These are phyloP conservation scores for Clitocybe nebularis DNA, from an alignment of 1,284 basidiomycete genomes.

Conservation along the genomic window DNA sequence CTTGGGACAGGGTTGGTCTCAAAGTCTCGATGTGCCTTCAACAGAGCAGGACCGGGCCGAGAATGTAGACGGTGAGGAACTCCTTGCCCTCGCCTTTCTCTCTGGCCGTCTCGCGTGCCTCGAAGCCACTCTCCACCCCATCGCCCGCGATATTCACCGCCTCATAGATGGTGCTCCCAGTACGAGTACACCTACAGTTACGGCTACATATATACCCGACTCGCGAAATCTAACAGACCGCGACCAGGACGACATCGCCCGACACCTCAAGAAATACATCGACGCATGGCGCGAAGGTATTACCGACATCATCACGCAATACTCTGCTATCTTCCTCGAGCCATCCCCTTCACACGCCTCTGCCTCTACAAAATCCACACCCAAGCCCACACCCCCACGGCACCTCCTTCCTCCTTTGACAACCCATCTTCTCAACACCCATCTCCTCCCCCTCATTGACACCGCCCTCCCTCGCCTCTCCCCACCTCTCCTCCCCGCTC, in stretches of 20 bases:
- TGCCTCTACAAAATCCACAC: conserved; percentile 10
- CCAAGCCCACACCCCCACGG: conserved; percentile 12
- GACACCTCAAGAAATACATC: conserved; percentile 83
- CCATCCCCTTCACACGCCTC: conserved; percentile 24
- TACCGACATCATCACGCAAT: conserved; percentile 89
- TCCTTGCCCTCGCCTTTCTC: conserved; percentile 31
- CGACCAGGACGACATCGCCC: conserved; percentile 66
- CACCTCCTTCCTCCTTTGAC: conserved; percentile 54
- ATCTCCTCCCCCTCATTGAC: conserved; percentile 61
- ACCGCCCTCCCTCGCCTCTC: conserved; percentile 54
- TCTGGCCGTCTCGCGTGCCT: conserved; percentile 29
- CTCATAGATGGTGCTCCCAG: conserved; percentile 8
- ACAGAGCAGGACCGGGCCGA: conserved; percentile 1
- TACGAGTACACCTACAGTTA: background rate
- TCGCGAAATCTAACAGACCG: conserved; percentile 35
- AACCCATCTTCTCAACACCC: conserved; percentile 42
- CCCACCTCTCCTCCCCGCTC: conserved; percentile 66
- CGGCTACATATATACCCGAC: conserved; percentile 8
- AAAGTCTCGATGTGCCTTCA: background rate
- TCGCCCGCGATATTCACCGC: conserved; percentile 27
- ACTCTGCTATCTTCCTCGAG: conserved; percentile 85
- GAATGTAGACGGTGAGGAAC: conserved; percentile 21
- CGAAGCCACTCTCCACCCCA: conserved; percentile 23
- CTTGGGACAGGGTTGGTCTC: conserved; percentile 11
- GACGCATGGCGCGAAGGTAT: conserved; percentile 91